These are phyloP conservation scores for Penicillium olsonii DNA, from an alignment of 2,329 filamentous ascomycete genomes.

Conservation along the genomic window DNA sequence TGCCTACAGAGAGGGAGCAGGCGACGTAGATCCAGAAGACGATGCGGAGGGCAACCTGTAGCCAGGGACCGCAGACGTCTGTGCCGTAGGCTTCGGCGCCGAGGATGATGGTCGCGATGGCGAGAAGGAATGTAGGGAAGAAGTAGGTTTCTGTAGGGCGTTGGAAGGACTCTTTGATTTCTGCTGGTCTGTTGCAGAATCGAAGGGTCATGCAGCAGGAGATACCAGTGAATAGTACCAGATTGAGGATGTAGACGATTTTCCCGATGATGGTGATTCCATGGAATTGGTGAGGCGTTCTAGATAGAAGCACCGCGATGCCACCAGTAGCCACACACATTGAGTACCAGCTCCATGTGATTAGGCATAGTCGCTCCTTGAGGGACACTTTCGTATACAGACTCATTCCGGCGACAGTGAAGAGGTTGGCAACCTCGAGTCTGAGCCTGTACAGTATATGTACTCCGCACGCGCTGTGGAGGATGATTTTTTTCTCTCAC, in stretches of 20 bases:
- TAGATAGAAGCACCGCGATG: slow-evolving; percentile 60
- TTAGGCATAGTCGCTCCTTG: slow-evolving; percentile 40
- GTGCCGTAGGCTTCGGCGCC: slow-evolving; percentile 65
- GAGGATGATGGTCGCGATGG: slow-evolving; percentile 65
- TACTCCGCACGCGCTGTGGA: background rate
- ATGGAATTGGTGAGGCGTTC: slow-evolving; percentile 61
- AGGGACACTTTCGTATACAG: slow-evolving; percentile 3
- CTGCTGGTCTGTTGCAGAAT: slow-evolving; percentile 51
- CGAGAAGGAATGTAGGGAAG: slow-evolving; percentile 65
- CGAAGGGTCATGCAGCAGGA: slow-evolving; percentile 35
- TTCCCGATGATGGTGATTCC: slow-evolving; percentile 64
- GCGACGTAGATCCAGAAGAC: slow-evolving; percentile 68
- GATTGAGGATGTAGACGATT: slow-evolving; percentile 65
- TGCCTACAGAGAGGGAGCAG: slow-evolving; percentile 34
- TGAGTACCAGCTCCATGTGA: slow-evolving; percentile 71
- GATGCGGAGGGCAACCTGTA: slow-evolving; percentile 59
- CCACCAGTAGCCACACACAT: slow-evolving; percentile 73
- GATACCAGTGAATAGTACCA: slow-evolving; percentile 61
- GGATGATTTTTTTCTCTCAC: background rate
- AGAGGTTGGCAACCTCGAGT: background rate
- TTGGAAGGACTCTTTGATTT: slow-evolving; percentile 55
- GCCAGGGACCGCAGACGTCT: slow-evolving; percentile 54
- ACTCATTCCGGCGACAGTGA: background rate
- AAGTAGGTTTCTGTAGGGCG: slow-evolving; percentile 68
- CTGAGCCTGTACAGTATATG: background rate